Evolutionary conservation across 2,329 filamentous ascomycete genomes (phyloP).

Genomic region (Pyrenophora teres): DNA sequence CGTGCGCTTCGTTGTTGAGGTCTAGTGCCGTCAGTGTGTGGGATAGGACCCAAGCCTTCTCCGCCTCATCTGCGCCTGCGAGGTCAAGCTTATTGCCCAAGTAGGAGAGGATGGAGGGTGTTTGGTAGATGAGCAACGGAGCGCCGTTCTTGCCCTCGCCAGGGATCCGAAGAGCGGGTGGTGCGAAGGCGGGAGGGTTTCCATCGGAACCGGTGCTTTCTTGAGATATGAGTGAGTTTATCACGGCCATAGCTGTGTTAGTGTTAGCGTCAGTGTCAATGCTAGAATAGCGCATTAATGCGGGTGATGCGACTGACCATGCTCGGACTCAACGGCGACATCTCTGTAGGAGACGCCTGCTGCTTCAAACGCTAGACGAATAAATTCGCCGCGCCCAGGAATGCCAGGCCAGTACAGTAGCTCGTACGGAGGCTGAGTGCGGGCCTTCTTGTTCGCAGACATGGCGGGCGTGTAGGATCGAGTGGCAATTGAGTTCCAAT

Average conservation of each 20-base stretch:
- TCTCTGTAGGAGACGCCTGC: slow-evolving; percentile 68
- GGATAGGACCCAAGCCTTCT: slow-evolving; percentile 63
- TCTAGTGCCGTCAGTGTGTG: slow-evolving; percentile 73
- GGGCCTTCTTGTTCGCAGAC: slow-evolving; percentile 33
- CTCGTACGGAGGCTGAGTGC: slow-evolving; percentile 57
- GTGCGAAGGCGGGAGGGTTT: slow-evolving; percentile 70
- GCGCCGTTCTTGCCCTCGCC: slow-evolving; percentile 58
- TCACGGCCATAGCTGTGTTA: slow-evolving; percentile 49
- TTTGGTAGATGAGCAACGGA: slow-evolving; percentile 68
- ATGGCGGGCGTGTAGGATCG: slow-evolving; percentile 14
- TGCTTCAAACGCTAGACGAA: slow-evolving; percentile 75
- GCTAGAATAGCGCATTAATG: neutral
- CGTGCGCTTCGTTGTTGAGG: slow-evolving; percentile 72
- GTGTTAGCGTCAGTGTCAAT: neutral
- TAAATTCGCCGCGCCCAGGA: slow-evolving; percentile 74
- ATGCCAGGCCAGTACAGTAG: slow-evolving; percentile 74
- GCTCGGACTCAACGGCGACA: slow-evolving; percentile 55
- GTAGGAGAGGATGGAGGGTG: slow-evolving; percentile 74
- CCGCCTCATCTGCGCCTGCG: slow-evolving; percentile 55
- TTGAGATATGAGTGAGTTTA: slow-evolving; percentile 55
- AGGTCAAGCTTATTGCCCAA: slow-evolving; percentile 66
- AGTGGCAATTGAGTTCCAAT: neutral
- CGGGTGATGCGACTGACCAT: slow-evolving; percentile 42
- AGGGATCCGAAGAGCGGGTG: slow-evolving; percentile 64
- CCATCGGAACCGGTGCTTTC: slow-evolving; percentile 54